Evolutionary conservation across 495 filamentous ascomycete species (phyloP).

Genomic region (Oidiodendron maius): DNA sequence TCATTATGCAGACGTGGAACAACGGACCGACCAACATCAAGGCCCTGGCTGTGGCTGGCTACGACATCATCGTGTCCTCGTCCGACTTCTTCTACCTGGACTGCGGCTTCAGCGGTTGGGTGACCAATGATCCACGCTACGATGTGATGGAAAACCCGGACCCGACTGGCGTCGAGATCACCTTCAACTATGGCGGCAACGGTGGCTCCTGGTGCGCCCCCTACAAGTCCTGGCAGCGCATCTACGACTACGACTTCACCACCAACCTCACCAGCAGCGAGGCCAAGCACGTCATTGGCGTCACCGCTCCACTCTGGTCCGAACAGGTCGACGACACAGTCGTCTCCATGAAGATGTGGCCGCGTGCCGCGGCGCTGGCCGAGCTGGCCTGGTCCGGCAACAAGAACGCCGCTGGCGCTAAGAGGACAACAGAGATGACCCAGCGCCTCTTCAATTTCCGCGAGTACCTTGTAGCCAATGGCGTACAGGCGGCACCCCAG

Average conservation of each 20-base stretch:
- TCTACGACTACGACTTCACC: conserved; percentile 56
- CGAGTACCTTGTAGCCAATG: conserved; percentile 50
- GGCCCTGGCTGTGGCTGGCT: conserved; percentile 43
- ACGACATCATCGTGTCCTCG: conserved; percentile 48
- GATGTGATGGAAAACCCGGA: conserved; percentile 42
- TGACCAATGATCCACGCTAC: conserved; percentile 50
- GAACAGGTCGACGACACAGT: conserved; percentile 50
- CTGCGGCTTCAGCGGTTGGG: conserved; percentile 48
- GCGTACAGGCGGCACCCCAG: conserved; percentile 39
- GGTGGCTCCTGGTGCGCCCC: conserved; percentile 54
- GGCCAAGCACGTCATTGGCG: conserved; percentile 41
- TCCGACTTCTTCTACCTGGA: conserved; percentile 52
- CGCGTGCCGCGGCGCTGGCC: conserved; percentile 47
- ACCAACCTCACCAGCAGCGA: conserved; percentile 38
- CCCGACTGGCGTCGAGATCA: conserved; percentile 17
- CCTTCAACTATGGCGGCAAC: conserved; percentile 47
- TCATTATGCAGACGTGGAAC: conserved; percentile 52
- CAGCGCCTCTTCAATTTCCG: conserved; percentile 53
- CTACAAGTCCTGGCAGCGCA: conserved; percentile 57
- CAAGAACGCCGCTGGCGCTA: conserved; percentile 36
- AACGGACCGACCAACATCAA: conserved; percentile 44
- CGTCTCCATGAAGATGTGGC: conserved; percentile 45
- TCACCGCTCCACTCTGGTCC: conserved; percentile 45
- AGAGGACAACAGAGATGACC: conserved; percentile 45
- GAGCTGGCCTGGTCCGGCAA: conserved; percentile 50